Percentiles rank a stretch among this genome's conserved stretches.
phyloP scores from a whole-genome alignment of 2,329 filamentous ascomycete genomes.

The Colletotrichum aenigma region DNA sequence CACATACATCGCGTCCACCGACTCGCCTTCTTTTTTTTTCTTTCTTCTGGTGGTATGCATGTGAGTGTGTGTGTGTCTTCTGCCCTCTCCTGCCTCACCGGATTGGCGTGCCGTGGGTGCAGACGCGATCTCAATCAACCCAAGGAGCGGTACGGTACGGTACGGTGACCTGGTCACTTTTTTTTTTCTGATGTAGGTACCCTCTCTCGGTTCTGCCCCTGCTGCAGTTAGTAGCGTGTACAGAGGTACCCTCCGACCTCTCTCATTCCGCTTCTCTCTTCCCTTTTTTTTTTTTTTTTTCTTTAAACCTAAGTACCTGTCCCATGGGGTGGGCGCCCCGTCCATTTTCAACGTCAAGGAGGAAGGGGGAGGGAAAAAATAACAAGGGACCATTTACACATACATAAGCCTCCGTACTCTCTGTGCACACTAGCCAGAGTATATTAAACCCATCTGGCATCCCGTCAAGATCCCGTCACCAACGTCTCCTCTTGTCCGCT shows the following conservation, averaged over 20 bases:
- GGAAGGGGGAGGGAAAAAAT: background rate
- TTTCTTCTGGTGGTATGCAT: background rate
- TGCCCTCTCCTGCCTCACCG: slow-evolving; percentile 3
- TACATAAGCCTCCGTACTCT: background rate
- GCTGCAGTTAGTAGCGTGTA: slow-evolving; percentile 10
- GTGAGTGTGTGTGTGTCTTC: background rate
- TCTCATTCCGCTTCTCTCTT: slow-evolving; percentile 2
- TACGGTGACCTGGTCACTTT: slow-evolving; percentile 1
- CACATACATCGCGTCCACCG: background rate
- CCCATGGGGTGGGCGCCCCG: background rate
- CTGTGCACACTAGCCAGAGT: slow-evolving; percentile 1
- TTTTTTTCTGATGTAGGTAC: slow-evolving; percentile 10
- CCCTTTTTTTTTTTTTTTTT: background rate
- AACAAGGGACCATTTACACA: slow-evolving; percentile 6
- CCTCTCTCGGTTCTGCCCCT: slow-evolving; percentile 9
- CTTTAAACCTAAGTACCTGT: slow-evolving; percentile 2
- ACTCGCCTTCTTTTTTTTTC: background rate
- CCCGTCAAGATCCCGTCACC: background rate
- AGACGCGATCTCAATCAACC: slow-evolving; percentile 6
- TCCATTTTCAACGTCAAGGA: slow-evolving; percentile 9
- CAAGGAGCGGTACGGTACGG: background rate
- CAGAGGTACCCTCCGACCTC: slow-evolving; percentile 5
- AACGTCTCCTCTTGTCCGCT: background rate
- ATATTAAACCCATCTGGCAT: slow-evolving; percentile 15
- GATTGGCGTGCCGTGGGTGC: slow-evolving; percentile 12